Base-by-base conservation (phyloP, 2,329 filamentous ascomycete genomes). In the Talaromyces sp. region DNA sequence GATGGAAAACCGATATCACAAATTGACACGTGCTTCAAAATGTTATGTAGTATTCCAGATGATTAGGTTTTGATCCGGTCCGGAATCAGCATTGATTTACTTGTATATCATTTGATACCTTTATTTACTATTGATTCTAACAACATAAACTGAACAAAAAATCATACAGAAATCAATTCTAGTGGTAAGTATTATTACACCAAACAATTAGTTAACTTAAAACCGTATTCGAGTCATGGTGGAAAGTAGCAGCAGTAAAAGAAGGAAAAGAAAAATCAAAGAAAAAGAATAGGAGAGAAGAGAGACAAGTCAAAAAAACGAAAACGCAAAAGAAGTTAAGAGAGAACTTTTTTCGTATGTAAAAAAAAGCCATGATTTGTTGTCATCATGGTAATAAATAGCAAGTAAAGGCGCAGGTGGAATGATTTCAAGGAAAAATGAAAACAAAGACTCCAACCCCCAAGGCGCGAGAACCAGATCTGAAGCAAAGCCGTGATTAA, bases 231-330 rank as follows among this genome's bases (percentile, higher is more conserved):
- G 19, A 30, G 27, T 54, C 54, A 60, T 58, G 49, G 63, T 51
- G 62, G 19, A 19, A 47, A 47, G 44, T 19, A 47, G 19, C 9
- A 22, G 44, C 13, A 25, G 22, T 25, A 63, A 51, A 58, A 58
- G 17, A 53, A 10, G 17, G 25, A 28, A 64, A 59, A 65, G 58
- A 65, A 59, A 63, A 67, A 62, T 54, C 44, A 47, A 28, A n/a
- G 8, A 53, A 30, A 3, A 42, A 65, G 51, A 56, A 47, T 49
- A n/a, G 25, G 25, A 47, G 39, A 42, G 56, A 58, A 58, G 32
- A 53, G 27, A 17, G 19, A 19, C 25, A 53, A 13, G 27, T 15
- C 15, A 53, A 53, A 39, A 27, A 53, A 22, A 8, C 17, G 27
- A 53, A 30, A 53, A 53, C n/a, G 44, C 2, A 53, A 22, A 53